Percentiles rank a stretch among this genome's conserved stretches.
Conservation (phyloP, 805 yeast species). For the Candida montana region DNA sequence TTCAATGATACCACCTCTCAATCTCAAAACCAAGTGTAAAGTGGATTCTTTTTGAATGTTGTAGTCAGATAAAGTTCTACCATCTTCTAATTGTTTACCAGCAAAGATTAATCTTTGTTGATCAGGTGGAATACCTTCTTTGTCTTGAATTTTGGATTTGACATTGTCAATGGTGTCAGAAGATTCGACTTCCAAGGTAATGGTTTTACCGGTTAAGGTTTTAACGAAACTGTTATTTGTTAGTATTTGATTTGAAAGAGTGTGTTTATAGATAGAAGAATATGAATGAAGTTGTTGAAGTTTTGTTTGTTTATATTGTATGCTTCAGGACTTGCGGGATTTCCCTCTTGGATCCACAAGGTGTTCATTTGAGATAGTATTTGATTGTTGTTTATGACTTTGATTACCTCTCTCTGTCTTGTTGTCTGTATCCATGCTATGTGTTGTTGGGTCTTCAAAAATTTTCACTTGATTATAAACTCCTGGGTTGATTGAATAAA, state of each 20-base stretch:
- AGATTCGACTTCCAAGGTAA: constrained; percentile 98
- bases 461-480: no score
- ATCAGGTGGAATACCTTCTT: constrained; percentile 99
- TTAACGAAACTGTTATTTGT: constrained; percentile 55
- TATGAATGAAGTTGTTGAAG: background rate
- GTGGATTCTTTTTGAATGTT: constrained; percentile 99
- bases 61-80: constrained; percentile 98
- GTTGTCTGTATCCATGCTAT: no score
- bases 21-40: constrained; percentile 90
- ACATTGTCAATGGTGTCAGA: constrained; percentile 98
- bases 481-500: background rate
- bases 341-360: no score
- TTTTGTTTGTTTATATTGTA: no score
- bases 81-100: constrained; percentile 99
- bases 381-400: no score
- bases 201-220: constrained; percentile 87
- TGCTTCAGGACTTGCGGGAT: no score
- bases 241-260: constrained; percentile 7
- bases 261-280: background rate
- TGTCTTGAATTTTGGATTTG: constrained; percentile 97
- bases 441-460: no score
- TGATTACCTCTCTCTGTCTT: no score
- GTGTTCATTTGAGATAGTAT: no score
- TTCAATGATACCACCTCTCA: constrained; percentile 99
- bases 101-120: constrained; percentile 99